Evolutionary conservation across 2,329 filamentous ascomycete genomes (phyloP), one percentile per base, ranked within the genome.

Genomic region (Davidsoniella eucalypti): DNA sequence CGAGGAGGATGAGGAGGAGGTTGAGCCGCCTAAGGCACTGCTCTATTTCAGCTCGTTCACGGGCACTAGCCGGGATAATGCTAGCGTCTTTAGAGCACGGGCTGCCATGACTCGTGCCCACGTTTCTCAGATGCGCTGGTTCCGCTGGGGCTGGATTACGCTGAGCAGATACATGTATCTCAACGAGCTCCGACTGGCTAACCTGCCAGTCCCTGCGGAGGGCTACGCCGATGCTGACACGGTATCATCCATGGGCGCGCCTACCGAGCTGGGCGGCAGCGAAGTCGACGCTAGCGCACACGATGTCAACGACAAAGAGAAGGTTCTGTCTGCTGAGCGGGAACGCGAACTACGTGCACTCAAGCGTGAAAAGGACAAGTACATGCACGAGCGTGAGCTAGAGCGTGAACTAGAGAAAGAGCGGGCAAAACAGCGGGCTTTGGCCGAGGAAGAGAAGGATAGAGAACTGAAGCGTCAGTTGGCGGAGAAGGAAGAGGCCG

Each of bases 91-190:
- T 8, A 69, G 72, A 26, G 90, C 86, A 6, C 82, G 88, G 68
- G 73, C 69, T 50, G 88, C 92, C 29, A 98, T 98, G 92, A 87
- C 84, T 1, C 72, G 75, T 50, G 90, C 85, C 25, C 92, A 98
- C 68, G 72, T 79, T 66, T 95, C 87, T 64, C 92, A 98, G 72
- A 98, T 98, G 92, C 78, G 85, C 37, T 98, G 92, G 92, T 98
- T 96, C 62, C 78, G 92, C 6, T 96, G 87, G 76, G 86, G 87
- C 2, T 98, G 88, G 87, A 94, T 98, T 61, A 73, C 77, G 0
- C 63, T 94, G 52, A 92, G 87, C 59, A 73, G 92, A 54, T 98
- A 96, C 66, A 96, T 98, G 92, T 75, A 87, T 52, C 75, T 96
- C 29, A 98, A 98, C 65, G 88, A 96, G 63, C 62, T 98, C 65